Conservation (phyloP, 768 basidiomycete genomes). For the Dictyophora rubrovolvata region DNA sequence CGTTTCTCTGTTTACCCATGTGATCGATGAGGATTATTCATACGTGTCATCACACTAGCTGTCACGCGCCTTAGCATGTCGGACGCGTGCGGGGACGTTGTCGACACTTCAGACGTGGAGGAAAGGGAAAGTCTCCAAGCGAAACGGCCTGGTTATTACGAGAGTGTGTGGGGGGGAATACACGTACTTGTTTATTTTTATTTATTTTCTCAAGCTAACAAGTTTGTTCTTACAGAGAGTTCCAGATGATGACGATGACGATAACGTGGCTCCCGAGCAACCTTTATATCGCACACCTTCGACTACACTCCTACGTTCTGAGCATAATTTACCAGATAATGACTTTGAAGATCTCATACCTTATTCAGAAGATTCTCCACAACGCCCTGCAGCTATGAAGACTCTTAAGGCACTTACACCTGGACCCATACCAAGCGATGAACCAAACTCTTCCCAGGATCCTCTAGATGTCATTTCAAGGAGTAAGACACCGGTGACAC, state of each 20-base stretch:
- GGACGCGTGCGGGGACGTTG: neutral
- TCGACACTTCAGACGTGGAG: conserved; percentile 8
- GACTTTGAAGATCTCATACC: neutral
- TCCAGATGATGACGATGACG: neutral
- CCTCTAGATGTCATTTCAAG: neutral
- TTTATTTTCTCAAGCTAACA: neutral
- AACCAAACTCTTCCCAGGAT: neutral
- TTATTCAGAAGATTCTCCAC: neutral
- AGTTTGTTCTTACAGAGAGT: neutral
- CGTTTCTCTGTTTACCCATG: neutral
- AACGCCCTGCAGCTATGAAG: neutral
- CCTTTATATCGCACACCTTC: neutral
- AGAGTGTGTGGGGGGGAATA: neutral
- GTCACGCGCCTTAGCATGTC: neutral
- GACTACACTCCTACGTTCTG: neutral
- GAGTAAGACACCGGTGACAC: neutral
- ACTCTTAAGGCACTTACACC: neutral
- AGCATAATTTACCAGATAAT: neutral
- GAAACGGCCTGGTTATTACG: neutral
- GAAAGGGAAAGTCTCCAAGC: conserved; percentile 1
- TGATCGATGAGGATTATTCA: neutral
- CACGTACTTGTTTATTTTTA: neutral
- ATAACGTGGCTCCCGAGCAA: neutral
- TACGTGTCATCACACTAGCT: neutral
- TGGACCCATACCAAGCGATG: neutral